Percentiles rank a stretch among this genome's conserved stretches.
Conservation (phyloP, 176 grass and related monocot species). For the Triticum monococcum region DNA sequence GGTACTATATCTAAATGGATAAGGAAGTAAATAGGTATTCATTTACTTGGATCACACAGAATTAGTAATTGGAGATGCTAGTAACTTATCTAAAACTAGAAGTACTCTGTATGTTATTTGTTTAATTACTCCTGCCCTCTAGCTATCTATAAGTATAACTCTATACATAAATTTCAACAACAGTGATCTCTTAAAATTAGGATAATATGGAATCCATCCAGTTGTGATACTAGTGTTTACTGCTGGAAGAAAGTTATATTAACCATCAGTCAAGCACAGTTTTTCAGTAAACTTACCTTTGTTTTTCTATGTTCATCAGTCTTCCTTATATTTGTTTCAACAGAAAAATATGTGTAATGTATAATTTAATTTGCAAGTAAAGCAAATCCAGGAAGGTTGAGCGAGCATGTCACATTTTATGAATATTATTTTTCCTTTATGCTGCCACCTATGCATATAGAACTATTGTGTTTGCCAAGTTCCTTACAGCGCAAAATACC, state of each 20-base stretch:
- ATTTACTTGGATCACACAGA: neutral
- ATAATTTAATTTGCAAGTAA: neutral
- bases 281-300: neutral
- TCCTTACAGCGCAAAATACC: neutral
- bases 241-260: neutral
- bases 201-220: neutral
- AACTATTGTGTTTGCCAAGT: neutral
- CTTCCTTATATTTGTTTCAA: neutral
- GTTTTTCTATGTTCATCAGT: conserved; percentile 8
- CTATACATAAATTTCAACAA: conserved; percentile 7
- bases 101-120: neutral
- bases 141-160: neutral
- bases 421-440: neutral
- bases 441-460: neutral
- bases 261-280: neutral
- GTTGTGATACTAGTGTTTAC: neutral
- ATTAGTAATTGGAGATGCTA: conserved; percentile 8
- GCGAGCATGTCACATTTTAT: neutral
- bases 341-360: neutral
- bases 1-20: neutral
- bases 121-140: neutral
- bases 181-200: neutral
- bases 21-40: neutral
- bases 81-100: neutral
- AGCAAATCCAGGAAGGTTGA: neutral